A percentile compares a stretch with the other conserved stretches of the same genome.
These are phyloP conservation scores for Fraxinus cuspidata DNA, from an alignment of 257 asterid species.

Conservation along the genomic window DNA sequence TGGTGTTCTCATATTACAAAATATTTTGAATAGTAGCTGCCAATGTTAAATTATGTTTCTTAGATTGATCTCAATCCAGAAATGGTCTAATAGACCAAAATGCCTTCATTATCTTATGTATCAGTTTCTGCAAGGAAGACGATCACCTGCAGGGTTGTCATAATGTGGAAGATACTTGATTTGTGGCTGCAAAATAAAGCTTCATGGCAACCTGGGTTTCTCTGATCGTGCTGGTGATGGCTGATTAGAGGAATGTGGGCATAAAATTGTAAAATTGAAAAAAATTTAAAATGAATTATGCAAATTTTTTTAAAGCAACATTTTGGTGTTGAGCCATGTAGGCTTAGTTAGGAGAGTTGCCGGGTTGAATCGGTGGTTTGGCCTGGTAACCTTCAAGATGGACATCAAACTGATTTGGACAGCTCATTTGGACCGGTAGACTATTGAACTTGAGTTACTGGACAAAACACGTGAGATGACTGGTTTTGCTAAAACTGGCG, in stretches of 20 bases:
- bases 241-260: neutral
- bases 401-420: neutral
- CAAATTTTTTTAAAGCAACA: no score
- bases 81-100: no score
- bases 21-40: neutral
- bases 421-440: neutral
- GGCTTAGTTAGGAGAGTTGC: neutral
- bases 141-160: no score
- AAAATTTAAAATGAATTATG: no score
- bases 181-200: neutral
- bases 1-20: neutral
- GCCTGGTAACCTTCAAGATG: neutral
- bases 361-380: neutral
- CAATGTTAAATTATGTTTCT: neutral
- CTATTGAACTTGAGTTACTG: neutral
- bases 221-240: neutral
- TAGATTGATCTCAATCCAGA: no score
- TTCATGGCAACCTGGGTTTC: neutral
- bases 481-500: no score
- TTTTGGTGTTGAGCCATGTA: no score
- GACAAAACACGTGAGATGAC: neutral
- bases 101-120: neutral
- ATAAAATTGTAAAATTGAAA: neutral
- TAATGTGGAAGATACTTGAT: neutral
- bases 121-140: neutral